These are phyloP conservation scores for Paraconiothyrium sp. DNA, from an alignment of 2,329 filamentous ascomycete species.

Conservation along the genomic window DNA sequence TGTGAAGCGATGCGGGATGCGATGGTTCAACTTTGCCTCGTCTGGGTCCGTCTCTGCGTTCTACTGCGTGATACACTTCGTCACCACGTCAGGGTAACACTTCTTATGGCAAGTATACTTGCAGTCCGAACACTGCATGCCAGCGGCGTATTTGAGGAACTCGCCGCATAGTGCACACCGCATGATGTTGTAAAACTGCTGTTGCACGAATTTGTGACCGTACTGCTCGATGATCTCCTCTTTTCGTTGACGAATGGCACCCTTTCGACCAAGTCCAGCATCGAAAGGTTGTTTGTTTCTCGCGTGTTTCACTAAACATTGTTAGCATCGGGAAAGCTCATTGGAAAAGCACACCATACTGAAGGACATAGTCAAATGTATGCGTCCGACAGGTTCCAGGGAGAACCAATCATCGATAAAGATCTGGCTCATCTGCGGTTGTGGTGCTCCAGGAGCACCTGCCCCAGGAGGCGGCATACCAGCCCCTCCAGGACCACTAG, in stretches of 20 bases:
- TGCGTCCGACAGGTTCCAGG: slow-evolving; percentile 90
- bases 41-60: slow-evolving; percentile 98
- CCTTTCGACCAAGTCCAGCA: slow-evolving; percentile 90
- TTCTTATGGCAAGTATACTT: slow-evolving; percentile 99
- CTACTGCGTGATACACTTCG: slow-evolving; percentile 99
- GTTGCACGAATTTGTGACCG: slow-evolving; percentile 97
- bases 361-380: slow-evolving; percentile 91
- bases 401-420: slow-evolving; percentile 95
- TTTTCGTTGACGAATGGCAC: slow-evolving; percentile 95
- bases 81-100: slow-evolving; percentile 95
- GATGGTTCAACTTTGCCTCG: slow-evolving; percentile 99
- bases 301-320: slow-evolving; percentile 75
- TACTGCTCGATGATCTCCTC: slow-evolving; percentile 99
- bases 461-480: slow-evolving; percentile 50
- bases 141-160: slow-evolving; percentile 97
- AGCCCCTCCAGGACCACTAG: slow-evolving; percentile 49
- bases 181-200: slow-evolving; percentile 99
- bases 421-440: slow-evolving; percentile 64
- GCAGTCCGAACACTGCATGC: slow-evolving; percentile 99
- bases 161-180: slow-evolving; percentile 97
- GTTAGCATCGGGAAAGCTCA: slow-evolving; percentile 28
- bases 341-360: slow-evolving; percentile 51
- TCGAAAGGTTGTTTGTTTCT: slow-evolving; percentile 85
- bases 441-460: slow-evolving; percentile 45
- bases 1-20: slow-evolving; percentile 96